Evolutionary conservation across 2,329 filamentous ascomycete genomes (phyloP).

Genomic region (Mollisia scopiformis): DNA sequence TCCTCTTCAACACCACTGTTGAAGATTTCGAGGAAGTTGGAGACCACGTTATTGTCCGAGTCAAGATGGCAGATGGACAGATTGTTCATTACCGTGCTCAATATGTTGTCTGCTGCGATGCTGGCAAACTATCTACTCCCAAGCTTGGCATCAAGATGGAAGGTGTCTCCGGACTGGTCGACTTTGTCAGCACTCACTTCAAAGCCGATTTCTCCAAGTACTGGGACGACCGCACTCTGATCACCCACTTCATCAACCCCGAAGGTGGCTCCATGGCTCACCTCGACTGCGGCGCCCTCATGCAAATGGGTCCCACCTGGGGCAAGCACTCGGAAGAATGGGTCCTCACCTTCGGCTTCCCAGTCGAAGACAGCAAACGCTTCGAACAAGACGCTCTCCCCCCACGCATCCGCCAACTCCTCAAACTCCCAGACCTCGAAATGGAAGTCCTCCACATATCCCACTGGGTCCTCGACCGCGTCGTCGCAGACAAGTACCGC

Average conservation of each 20-base stretch:
- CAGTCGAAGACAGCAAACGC: constrained; percentile 9
- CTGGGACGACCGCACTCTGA: constrained; percentile 25
- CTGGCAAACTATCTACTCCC: constrained; percentile 17
- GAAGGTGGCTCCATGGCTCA: constrained; percentile 6
- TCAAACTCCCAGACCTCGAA: constrained; percentile 18
- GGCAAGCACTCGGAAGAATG: constrained; percentile 27
- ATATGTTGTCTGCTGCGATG: constrained; percentile 27
- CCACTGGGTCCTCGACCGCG: constrained; percentile 21
- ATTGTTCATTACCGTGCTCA: constrained; percentile 10
- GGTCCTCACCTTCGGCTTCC: constrained; percentile 19
- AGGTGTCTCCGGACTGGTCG: constrained; percentile 12
- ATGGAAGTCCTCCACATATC: constrained; percentile 26
- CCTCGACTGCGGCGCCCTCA: constrained; percentile 21
- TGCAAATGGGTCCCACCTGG: constrained; percentile 30
- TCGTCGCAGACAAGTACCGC: constrained; percentile 24
- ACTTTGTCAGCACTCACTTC: constrained; percentile 24
- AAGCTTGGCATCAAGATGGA: constrained; percentile 25
- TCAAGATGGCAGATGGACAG: constrained; percentile 3
- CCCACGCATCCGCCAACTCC: background rate
- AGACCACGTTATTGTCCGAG: constrained; percentile 13
- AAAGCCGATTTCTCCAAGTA: constrained; percentile 31
- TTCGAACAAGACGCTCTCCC: constrained; percentile 4
- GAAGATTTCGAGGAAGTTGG: constrained; percentile 18
- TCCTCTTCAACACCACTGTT: constrained; percentile 20
- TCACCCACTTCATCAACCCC: constrained; percentile 22